Base-by-base conservation (phyloP, 2,329 filamentous ascomycete species). In the Pochonia chlamydosporia region DNA sequence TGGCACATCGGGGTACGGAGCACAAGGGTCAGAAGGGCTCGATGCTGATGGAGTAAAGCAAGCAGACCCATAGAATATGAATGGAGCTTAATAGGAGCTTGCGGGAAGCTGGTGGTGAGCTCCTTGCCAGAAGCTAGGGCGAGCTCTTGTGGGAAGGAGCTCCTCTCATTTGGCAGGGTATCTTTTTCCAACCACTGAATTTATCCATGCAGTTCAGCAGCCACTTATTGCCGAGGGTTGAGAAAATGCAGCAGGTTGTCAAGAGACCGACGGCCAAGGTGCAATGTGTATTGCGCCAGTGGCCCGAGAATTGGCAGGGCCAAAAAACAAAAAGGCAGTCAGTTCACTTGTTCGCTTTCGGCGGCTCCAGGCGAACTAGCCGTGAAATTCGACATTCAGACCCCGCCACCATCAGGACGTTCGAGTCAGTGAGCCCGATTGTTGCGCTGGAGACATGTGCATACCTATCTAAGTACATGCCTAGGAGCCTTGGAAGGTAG, bases 391-490 rank as follows among this genome's bases (percentile, higher is more conserved):
- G 36, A 40, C 45, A 20, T 24, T 37, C 39, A 31, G 25, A 25
- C n/a, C 43, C 42, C 42, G 47, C 47, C 43, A 42, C 31, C 13
- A 18, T 25, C 42, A 48, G 28, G 36, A 36, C n/a, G 33, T 44
- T 42, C 42, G 47, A 48, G 47, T 48, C 47, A 48, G 46, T 41
- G n/a, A n/a, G n/a, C n/a, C 45, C 28, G 26, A 11, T 23, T 24
- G 23, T 40, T n/a, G n/a, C n/a, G n/a, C n/a, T n/a, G n/a, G n/a
- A n/a, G n/a, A n/a, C n/a, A n/a, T n/a, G n/a, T n/a, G n/a, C n/a
- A n/a, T n/a, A n/a, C n/a, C n/a, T n/a, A n/a, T n/a, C n/a, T n/a
- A n/a, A n/a, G n/a, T n/a, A n/a, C n/a, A n/a, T n/a, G n/a, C n/a
- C n/a, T n/a, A n/a, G n/a, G n/a, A n/a, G n/a, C n/a, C n/a, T n/a